phyloP scores from a whole-genome alignment of 176 grass and related monocot species.

The barley (Hordeum vulgare) region MorexV3_pseudomolecules_assembly NC_058521.1:482687864-482688363 shows the following conservation, averaged over 20 bases:
- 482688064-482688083: no score
- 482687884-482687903: slow-evolving; percentile 91
- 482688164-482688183: neutral
- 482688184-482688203: neutral
- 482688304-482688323: neutral
- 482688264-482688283: neutral
- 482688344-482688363: neutral
- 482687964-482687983: slow-evolving; percentile 97
- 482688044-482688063: no score
- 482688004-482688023: neutral
- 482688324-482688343: neutral
- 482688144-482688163: no score
- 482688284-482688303: neutral
- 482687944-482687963: slow-evolving; percentile 55
- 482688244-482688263: neutral
- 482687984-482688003: slow-evolving; percentile 25
- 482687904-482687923: slow-evolving; percentile 78
- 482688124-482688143: no score
- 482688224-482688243: neutral
- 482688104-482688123: no score
- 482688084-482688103: no score
- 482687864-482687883: slow-evolving; percentile 95
- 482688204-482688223: neutral
- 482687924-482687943: slow-evolving; percentile 76
- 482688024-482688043: neutral